Evolutionary conservation across 352 stramenopile species (phyloP).

Genomic region (Globisporangium iwayamae): DNA sequence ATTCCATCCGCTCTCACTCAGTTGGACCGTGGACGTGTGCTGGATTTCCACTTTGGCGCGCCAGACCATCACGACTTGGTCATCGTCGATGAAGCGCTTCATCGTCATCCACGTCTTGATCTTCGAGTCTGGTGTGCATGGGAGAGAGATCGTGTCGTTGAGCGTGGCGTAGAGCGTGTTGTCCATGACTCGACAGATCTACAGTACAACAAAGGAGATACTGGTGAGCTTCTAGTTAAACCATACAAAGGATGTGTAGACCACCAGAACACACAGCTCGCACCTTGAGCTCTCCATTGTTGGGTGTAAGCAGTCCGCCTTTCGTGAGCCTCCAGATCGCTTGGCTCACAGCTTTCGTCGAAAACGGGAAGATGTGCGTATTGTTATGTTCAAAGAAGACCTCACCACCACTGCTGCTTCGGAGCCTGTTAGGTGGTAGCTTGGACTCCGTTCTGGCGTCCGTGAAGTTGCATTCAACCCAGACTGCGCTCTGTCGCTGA

Average conservation of each 20-base stretch:
- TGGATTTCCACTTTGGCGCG: background rate
- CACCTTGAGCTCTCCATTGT: background rate
- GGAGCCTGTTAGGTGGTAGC: background rate
- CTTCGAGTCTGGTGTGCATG: background rate
- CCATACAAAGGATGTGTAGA: background rate
- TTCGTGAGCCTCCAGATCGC: background rate
- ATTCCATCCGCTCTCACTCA: background rate
- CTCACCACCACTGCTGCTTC: background rate
- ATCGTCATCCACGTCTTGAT: background rate
- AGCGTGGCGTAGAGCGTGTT: background rate
- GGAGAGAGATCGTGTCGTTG: background rate
- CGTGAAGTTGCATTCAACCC: constrained; percentile 18
- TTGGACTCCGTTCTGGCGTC: constrained; percentile 4
- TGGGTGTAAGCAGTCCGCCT: background rate
- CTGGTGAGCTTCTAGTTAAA: background rate
- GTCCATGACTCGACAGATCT: background rate
- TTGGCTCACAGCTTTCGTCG: background rate
- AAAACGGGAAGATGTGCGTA: background rate
- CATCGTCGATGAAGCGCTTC: constrained; percentile 2
- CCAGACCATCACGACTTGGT: background rate
- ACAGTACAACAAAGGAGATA: background rate
- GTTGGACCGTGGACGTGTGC: background rate
- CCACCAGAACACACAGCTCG: background rate
- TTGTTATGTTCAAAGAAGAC: background rate
- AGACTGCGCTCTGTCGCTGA: constrained; percentile 17